Conservation (phyloP, 2,329 filamentous ascomycete species). For the Alternaria burnsii region DNA sequence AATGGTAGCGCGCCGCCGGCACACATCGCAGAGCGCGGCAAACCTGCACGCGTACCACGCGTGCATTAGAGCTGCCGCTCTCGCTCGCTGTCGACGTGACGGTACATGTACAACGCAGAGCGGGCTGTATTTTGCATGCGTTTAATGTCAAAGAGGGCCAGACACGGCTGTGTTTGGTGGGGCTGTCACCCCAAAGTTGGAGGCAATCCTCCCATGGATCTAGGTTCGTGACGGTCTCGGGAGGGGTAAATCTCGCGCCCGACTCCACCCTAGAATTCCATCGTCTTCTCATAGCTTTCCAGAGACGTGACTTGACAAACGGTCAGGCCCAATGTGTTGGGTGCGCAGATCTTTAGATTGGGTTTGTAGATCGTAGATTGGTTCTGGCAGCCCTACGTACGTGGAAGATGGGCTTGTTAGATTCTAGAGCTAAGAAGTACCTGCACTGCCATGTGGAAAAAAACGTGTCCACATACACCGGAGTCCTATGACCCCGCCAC, state of each 20-base stretch:
- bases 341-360: background rate
- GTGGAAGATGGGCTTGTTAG: conserved; percentile 6
- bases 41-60: conserved; percentile 28
- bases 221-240: conserved; percentile 15
- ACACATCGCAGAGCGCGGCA: conserved; percentile 33
- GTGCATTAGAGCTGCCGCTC: conserved; percentile 29
- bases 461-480: conserved; percentile 27
- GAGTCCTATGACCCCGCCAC: conserved; percentile 29
- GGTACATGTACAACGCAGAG: conserved; percentile 36
- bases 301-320: background rate
- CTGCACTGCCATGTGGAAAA: conserved; percentile 9
- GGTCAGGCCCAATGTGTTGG: conserved; percentile 12
- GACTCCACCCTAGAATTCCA: conserved; percentile 9
- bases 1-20: conserved; percentile 13
- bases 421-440: conserved; percentile 15
- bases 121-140: conserved; percentile 29
- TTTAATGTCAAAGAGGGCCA: background rate
- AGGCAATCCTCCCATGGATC: conserved; percentile 12
- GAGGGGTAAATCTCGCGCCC: conserved; percentile 11
- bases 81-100: conserved; percentile 18
- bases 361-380: conserved; percentile 1
- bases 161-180: conserved; percentile 18
- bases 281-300: conserved; percentile 10
- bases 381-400: conserved; percentile 8
- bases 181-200: conserved; percentile 10